A percentile compares a stretch with the other conserved stretches of the same genome.
These are phyloP conservation scores for Plasmodium vivax DNA, from an alignment of 169 alveolate genomes.

Conservation along the genomic window DNA sequence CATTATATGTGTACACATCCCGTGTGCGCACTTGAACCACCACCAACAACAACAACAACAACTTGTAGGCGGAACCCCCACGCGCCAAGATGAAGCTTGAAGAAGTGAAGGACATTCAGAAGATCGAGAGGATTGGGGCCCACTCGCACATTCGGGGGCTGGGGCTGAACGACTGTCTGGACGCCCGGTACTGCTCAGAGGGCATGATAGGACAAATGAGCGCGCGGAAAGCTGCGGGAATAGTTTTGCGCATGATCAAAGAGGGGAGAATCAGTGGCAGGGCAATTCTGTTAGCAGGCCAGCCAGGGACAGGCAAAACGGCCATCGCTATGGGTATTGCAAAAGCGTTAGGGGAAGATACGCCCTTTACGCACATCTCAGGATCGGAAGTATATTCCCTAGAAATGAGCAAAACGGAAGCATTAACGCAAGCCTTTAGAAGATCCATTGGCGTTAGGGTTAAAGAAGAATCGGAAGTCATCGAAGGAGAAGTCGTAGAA, in stretches of 20 bases:
- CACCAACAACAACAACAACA: too few species aligned
- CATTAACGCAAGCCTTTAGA: slow-evolving; percentile 96
- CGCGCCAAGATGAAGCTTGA: slow-evolving; percentile 75
- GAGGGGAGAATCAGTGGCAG: slow-evolving; percentile 98
- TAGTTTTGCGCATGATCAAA: slow-evolving; percentile 95
- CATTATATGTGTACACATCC: not conserved
- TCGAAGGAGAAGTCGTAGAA: slow-evolving; percentile 99
- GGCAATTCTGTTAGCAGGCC: slow-evolving; percentile 98
- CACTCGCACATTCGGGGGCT: slow-evolving; percentile 99
- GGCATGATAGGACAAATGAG: slow-evolving; percentile 96
- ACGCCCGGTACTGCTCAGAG: slow-evolving; percentile 94
- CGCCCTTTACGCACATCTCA: slow-evolving; percentile 98
- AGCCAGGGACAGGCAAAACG: slow-evolving; percentile 99
- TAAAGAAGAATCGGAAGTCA: slow-evolving; percentile 98
- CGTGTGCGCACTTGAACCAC: not conserved
- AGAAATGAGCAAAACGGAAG: slow-evolving; percentile 98
- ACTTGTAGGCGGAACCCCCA: not conserved
- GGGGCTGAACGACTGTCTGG: slow-evolving; percentile 97
- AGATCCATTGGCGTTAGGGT: slow-evolving; percentile 99
- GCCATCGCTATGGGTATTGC: slow-evolving; percentile 99
- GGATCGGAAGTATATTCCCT: slow-evolving; percentile 98
- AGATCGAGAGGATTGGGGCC: slow-evolving; percentile 97
- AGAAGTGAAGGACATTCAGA: slow-evolving; percentile 91
- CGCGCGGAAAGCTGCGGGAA: slow-evolving; percentile 97
- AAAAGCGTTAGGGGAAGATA: slow-evolving; percentile 95